Conservation (phyloP, 2,329 filamentous ascomycete genomes). For the Fusarium kyushuense region DNA sequence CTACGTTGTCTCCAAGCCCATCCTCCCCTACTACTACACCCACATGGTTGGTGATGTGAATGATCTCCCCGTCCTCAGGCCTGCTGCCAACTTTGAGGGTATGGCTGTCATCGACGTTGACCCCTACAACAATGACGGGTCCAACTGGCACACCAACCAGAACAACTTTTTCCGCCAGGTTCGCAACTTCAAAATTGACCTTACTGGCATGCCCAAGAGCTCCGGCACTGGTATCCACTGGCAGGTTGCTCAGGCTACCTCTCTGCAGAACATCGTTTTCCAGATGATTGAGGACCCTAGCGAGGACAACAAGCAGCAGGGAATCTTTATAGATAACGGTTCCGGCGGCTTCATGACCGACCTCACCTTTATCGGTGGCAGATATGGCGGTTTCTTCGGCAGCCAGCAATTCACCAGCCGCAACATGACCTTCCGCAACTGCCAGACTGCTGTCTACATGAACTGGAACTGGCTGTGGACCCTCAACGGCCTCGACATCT, state of each 20-base stretch:
- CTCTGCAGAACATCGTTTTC: slow-evolving; percentile 83
- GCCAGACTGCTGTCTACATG: slow-evolving; percentile 86
- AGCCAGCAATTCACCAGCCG: slow-evolving; percentile 90
- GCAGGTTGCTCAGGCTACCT: slow-evolving; percentile 87
- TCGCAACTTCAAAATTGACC: slow-evolving; percentile 84
- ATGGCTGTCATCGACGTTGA: slow-evolving; percentile 92
- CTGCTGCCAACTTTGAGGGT: slow-evolving; percentile 76
- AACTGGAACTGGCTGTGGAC: slow-evolving; percentile 94
- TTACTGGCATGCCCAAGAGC: slow-evolving; percentile 71
- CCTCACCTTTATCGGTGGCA: slow-evolving; percentile 84
- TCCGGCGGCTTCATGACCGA: slow-evolving; percentile 88
- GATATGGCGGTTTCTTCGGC: slow-evolving; percentile 81
- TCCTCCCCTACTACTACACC: slow-evolving; percentile 92
- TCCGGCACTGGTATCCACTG: slow-evolving; percentile 81
- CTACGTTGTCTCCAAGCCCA: slow-evolving; percentile 82
- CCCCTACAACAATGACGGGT: slow-evolving; percentile 77
- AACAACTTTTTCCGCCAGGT: slow-evolving; percentile 87
- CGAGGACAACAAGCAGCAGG: slow-evolving; percentile 75
- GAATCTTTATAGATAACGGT: slow-evolving; percentile 87
- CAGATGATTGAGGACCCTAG: slow-evolving; percentile 78
- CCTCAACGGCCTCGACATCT: slow-evolving; percentile 80
- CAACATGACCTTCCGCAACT: slow-evolving; percentile 84
- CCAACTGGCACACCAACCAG: slow-evolving; percentile 84
- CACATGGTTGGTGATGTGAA: slow-evolving; percentile 87
- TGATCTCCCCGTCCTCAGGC: slow-evolving; percentile 80